Base-by-base conservation (phyloP, 2,329 filamentous ascomycete genomes). In the Apiospora aurea region DNA sequence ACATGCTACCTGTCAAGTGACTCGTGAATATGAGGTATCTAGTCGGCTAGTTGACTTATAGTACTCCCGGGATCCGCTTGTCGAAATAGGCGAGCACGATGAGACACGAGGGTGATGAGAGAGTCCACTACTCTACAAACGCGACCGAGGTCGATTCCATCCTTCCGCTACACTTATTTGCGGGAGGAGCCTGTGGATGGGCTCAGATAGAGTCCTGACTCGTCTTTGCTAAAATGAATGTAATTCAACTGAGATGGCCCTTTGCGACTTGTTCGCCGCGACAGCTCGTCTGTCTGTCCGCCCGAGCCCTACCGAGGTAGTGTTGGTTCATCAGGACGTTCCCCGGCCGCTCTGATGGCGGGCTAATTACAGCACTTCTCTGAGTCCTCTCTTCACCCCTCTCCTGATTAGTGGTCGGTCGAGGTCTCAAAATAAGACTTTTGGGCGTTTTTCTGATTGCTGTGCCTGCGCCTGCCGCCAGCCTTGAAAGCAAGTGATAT, bases 301-400 rank as follows among this genome's bases (percentile, higher is more conserved):
- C 51, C 57, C 21, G 57, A 64, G 57, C 34, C 11, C 29, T 7
- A 29, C 26, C 26, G 1, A 29, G 26, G 26, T 29, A 61, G 14
- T 4, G 53, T 38, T 61, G 41, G 53, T 34, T 38, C 53, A 61
- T 41, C 34, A 64, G 57, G 57, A 41, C 41, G 57, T 64, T 64
- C 57, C 57, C 57, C 57, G 57, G 57, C 41, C 57, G 57, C 34
- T 64, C 57, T 64, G 57, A 64, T 64, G 57, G 57, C 29, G 34
- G 57, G 57, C 57, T 41, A 64, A 21, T 34, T 57, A 8, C 26
- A 29, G 26, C 26, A 29, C 26, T 29, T 29, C 26, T 29, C 26
- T 2, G 3, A 29, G 26, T 29, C 3, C 26, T 29, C 26, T 29
- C 21, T 24, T 11, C 8, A 24, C 11, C 57, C 24, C 34, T 21